Conservation (phyloP, 768 basidiomycete species). For the Psilocybe subaeruginosa region DNA sequence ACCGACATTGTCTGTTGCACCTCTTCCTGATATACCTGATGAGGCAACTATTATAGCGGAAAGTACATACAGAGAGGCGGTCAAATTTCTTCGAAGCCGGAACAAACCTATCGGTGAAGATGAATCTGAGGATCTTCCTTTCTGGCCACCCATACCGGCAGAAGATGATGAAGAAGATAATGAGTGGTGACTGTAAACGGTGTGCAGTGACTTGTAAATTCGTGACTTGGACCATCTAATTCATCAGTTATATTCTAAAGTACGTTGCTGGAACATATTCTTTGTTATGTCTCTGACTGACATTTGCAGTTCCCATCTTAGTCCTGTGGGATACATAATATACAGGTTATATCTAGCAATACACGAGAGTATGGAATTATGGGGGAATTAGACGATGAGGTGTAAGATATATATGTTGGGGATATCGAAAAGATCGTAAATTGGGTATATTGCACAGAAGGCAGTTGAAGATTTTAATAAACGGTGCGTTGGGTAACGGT, state of each 20-base stretch:
- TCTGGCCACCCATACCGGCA: slow-evolving; percentile 43
- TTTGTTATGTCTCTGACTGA: neutral
- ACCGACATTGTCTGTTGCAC: slow-evolving; percentile 32
- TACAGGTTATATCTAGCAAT: neutral
- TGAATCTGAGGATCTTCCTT: slow-evolving; percentile 23
- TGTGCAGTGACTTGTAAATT: neutral
- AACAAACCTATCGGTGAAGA: slow-evolving; percentile 9
- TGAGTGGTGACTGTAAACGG: slow-evolving; percentile 21
- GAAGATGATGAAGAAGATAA: slow-evolving; percentile 33
- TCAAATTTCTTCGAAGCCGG: slow-evolving; percentile 20
- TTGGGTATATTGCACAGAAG: neutral
- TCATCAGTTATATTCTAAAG: neutral
- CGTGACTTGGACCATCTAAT: too few species aligned
- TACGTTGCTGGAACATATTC: neutral
- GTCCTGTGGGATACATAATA: neutral
- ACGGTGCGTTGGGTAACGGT: slow-evolving; percentile 1
- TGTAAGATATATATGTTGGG: neutral
- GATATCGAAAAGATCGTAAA: neutral
- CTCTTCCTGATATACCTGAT: slow-evolving; percentile 59
- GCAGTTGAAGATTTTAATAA: slow-evolving; percentile 1
- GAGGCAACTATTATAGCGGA: slow-evolving; percentile 60
- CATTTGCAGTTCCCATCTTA: neutral
- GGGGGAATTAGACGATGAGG: neutral
- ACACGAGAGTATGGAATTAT: neutral
- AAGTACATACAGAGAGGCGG: slow-evolving; percentile 25